Evolutionary conservation across 805 yeast species (phyloP), one percentile per base, ranked within the genome.

Genomic region (Saccharomycopsis fodiens): DNA sequence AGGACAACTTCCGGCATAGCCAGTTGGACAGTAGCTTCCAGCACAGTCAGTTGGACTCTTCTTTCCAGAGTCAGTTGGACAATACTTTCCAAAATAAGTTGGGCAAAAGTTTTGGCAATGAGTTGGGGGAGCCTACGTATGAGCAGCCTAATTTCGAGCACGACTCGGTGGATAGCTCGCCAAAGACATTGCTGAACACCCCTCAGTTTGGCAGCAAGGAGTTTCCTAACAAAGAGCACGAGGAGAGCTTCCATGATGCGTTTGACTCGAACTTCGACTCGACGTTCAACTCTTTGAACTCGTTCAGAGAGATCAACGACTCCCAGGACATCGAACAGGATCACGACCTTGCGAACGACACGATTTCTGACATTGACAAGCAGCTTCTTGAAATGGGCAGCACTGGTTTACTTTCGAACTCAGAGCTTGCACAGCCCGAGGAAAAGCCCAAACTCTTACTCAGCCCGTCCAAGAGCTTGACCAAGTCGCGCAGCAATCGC

Each of bases 401-500:
- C 3, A 16, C 31, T n/a, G 29, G 2, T 5, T 17, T 12, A n/a
- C 20, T 4, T 12, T 23, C 10, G 6, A 7, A 6, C 29, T 7
- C 6, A 7, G 29, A 25, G 10, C 36, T 5, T n/a, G 13, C 8
- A 10, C 35, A 19, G 38, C 45, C 8, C 23, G 36, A 21, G 31
- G 35, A 34, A 35, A 27, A 27, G 13, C 43, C 42, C 3, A 46
- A 46, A 16, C 25, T 46, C 15, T 32, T 46, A 21, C 39, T 46
- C 19, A 41, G 45, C 30, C 49, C 49, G 3, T 46, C 49, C 16
- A 46, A 46, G 38, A 40, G 45, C 6, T 39, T 46, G n/a, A n/a
- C 39, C 10, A 46, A 41, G 30, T 35, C 42, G 22, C 31, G 35
- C 5, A 36, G 13, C 12, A 37, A 41, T 22, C 31, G 46, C 30